Base-by-base conservation (phyloP, 1,139 yeast species). In the Yamadazyma dendronema region DNA sequence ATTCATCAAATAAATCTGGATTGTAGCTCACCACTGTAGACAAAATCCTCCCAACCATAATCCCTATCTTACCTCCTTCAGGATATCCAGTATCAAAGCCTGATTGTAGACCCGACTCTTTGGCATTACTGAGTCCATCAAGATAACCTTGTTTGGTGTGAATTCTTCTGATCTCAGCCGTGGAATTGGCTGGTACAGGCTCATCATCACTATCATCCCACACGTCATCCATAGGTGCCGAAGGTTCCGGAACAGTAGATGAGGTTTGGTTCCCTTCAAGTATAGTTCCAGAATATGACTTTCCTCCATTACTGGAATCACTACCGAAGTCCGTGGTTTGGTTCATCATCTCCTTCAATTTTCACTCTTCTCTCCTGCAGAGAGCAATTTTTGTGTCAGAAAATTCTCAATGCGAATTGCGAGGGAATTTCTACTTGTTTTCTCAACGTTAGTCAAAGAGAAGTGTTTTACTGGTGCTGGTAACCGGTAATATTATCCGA, bases 31-130 rank as follows among this genome's bases (percentile, higher is more conserved):
- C n/a, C 14, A 43, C 28, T 9, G 43, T 38, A 2, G 92, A 87
- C n/a, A 90, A 48, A 0, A 90, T 66, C 31, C 59, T 55, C 0
- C 97, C 97, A 1, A 81, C 83, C 13, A 64, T 51, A 0, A 76
- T 61, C 0, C 95, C 97, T 4, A 89, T 48, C 4, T 54, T 49
- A 0, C 94, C 89, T 1, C 97, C 97, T 2, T 63, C 50, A 0
- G 89, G 88, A 52, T 79, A 90, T 1, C 90, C 94, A 3, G 61
- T 68, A 53, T 90, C 95, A 54, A 90, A 90, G 0, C 96, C 97
- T 5, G 61, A 53, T 52, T 90, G 97, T 17, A 89, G 64, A 28
- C 83, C 77, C 11, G 61, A 59, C 44, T 86, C 95, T 49, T 86
- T 83, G 3, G 88, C 77, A n/a, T 60, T 60, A 0, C 86, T 67